Evolutionary conservation across 1,139 yeast genomes (phyloP), one percentile per base, ranked within the genome.

Genomic region (Candida tropicalis): DNA sequence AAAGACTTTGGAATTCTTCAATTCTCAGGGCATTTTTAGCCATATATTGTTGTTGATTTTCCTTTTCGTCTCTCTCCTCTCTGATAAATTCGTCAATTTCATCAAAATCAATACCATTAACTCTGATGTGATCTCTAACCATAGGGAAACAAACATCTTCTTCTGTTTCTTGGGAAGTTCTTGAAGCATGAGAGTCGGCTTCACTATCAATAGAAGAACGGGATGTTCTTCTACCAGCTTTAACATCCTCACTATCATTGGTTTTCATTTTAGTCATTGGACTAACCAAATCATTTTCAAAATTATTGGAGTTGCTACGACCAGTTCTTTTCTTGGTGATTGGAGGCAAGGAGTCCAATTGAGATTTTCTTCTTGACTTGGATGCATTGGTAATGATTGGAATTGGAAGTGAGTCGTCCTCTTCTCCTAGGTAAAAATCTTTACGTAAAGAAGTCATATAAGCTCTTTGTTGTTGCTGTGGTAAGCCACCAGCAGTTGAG

Each of bases 141-240:
- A 89, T 86, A 1, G 99, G 98, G 68, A 91, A 90, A 72, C 98
- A 93, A 37, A 93, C 99, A 75, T 93, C 98, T 60, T 91, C 97
- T 59, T 91, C 98, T 0, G 97, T 89, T 59, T 87, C 95, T 56
- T 85, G 89, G 2, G 89, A 82, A 17, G 82, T 77, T 51, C 89
- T 73, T 9, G 87, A 82, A 1, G 83, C 87, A 54, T 81, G 87
- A 2, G 91, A 84, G 54, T 79, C 86, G 10, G 76, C 77, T 50
- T 84, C 91, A 50, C 82, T 77, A 55, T 82, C 88, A 25, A 73
- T 64, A 4, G 73, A 66, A 2, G 73, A 60, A 36, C 66, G 56
- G 5, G 71, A 57, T 25, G 72, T 60, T 49, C 77, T 56, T 48
- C 75, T 55, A n/a, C 34, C 37, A 23, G 39, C 22, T n/a, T 16